Conservation (phyloP, 2,329 filamentous ascomycete genomes). For the Mollisiaceae sp. region DNA sequence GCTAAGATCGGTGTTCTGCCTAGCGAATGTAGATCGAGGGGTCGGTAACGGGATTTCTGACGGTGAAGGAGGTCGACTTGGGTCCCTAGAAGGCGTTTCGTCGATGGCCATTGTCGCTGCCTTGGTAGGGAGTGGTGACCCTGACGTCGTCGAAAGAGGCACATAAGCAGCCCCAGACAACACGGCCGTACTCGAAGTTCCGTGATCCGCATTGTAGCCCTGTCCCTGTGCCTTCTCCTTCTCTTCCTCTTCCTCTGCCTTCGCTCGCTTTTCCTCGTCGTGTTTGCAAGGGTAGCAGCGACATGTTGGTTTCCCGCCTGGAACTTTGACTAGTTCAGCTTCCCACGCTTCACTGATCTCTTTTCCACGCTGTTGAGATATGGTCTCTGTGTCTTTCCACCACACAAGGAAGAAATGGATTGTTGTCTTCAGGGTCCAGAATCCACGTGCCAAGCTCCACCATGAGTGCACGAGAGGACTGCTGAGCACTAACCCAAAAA, state of each 20-base stretch:
- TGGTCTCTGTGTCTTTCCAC: conserved; percentile 8
- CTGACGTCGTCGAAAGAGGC: neutral
- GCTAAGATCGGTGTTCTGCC: neutral
- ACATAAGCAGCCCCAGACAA: neutral
- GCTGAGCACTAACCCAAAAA: neutral
- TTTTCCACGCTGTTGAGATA: conserved; percentile 6
- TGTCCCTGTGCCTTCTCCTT: neutral
- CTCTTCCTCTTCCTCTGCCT: neutral
- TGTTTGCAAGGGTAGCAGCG: conserved; percentile 4
- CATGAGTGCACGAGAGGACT: conserved; percentile 2
- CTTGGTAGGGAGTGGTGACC: neutral
- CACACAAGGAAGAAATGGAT: conserved; percentile 9
- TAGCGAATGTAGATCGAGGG: neutral
- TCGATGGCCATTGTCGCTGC: neutral
- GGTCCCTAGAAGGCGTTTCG: neutral
- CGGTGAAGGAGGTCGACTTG: neutral
- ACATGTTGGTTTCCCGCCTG: conserved; percentile 5
- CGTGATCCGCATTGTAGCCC: neutral
- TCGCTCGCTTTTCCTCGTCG: neutral
- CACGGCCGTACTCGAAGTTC: neutral
- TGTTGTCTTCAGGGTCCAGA: conserved; percentile 10
- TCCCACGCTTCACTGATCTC: neutral
- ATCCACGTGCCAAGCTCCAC: neutral
- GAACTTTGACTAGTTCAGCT: neutral
- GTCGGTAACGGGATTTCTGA: neutral